These are phyloP conservation scores for Nitzschia putrida DNA, from an alignment of 108 stramenopile species.

Conservation along the genomic window DNA sequence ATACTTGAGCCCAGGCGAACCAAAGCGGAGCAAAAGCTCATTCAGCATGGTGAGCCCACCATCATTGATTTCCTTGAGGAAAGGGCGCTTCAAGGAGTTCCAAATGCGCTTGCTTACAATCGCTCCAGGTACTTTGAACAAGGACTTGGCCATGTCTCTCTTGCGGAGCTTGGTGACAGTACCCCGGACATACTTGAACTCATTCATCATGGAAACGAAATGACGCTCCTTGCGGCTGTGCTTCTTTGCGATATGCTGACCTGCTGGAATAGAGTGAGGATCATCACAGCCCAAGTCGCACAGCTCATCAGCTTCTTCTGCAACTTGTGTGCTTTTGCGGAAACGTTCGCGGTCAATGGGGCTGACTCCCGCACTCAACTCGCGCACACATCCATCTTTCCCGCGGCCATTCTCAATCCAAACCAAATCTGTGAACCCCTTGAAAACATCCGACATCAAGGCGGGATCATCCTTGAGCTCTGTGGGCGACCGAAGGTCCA, in stretches of 20 bases:
- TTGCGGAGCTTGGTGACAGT: slow-evolving; percentile 81
- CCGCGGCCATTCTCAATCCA: slow-evolving; percentile 62
- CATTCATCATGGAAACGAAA: slow-evolving; percentile 91
- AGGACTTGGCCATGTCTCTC: slow-evolving; percentile 70
- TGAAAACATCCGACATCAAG: slow-evolving; percentile 71
- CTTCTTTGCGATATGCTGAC: slow-evolving; percentile 12
- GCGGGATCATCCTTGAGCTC: slow-evolving; percentile 82
- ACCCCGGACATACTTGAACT: slow-evolving; percentile 87
- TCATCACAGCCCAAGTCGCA: slow-evolving; percentile 67
- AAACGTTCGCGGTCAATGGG: slow-evolving; percentile 42
- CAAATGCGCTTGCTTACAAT: slow-evolving; percentile 71
- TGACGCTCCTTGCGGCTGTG: slow-evolving; percentile 80
- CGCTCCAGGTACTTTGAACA: slow-evolving; percentile 73
- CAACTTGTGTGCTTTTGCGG: slow-evolving; percentile 37
- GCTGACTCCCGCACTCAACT: slow-evolving; percentile 51
- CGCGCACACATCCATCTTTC: slow-evolving; percentile 62
- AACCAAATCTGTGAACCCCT: slow-evolving; percentile 70
- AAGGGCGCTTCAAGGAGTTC: slow-evolving; percentile 77
- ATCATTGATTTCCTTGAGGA: slow-evolving; percentile 85
- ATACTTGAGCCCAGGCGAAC: slow-evolving; percentile 82
- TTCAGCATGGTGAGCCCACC: slow-evolving; percentile 91
- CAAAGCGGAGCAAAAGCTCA: slow-evolving; percentile 81
- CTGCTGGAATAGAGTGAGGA: slow-evolving; percentile 34
- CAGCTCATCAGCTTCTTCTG: slow-evolving; percentile 38
- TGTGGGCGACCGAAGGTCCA: slow-evolving; percentile 84